phyloP scores from a whole-genome alignment of 352 stramenopile genomes.

The Phytophthora syringae region DNA sequence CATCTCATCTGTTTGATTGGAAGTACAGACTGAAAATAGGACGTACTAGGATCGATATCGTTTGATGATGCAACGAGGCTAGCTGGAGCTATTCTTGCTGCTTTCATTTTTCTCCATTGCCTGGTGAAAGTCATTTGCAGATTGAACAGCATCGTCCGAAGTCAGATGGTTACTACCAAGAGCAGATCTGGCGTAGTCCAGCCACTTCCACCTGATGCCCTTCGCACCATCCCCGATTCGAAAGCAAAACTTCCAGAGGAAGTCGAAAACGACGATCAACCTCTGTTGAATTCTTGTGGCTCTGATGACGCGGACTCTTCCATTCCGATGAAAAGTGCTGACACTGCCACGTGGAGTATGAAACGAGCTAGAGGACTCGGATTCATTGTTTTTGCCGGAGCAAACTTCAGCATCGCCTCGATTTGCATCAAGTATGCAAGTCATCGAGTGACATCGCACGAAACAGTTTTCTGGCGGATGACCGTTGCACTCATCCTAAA shows the following conservation, averaged over 20 bases:
- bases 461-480: slow-evolving; percentile 69
- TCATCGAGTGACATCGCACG: slow-evolving; percentile 56
- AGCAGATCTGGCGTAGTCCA: slow-evolving; percentile 16
- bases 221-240: slow-evolving; percentile 10
- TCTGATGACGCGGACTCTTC: slow-evolving; percentile 5
- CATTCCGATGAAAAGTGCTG: not conserved
- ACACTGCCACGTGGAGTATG: slow-evolving; percentile 15
- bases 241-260: slow-evolving; percentile 19
- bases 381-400: slow-evolving; percentile 54
- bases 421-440: slow-evolving; percentile 71
- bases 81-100: slow-evolving; percentile 18
- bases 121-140: slow-evolving; percentile 8
- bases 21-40: slow-evolving; percentile 35
- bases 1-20: slow-evolving; percentile 29
- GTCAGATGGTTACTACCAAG: slow-evolving; percentile 7
- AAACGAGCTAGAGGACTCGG: slow-evolving; percentile 42
- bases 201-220: slow-evolving; percentile 21
- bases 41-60: not conserved
- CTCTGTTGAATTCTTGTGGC: slow-evolving; percentile 15
- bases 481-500: slow-evolving; percentile 57
- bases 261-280: slow-evolving; percentile 28
- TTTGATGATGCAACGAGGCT: slow-evolving; percentile 1
- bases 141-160: not conserved
- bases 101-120: not conserved
- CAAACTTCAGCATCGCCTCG: slow-evolving; percentile 75